A percentile compares a stretch with the other conserved stretches of the same genome.
phyloP scores from a whole-genome alignment of 2,329 filamentous ascomycete species.

The Botryotinia calthae region DNA sequence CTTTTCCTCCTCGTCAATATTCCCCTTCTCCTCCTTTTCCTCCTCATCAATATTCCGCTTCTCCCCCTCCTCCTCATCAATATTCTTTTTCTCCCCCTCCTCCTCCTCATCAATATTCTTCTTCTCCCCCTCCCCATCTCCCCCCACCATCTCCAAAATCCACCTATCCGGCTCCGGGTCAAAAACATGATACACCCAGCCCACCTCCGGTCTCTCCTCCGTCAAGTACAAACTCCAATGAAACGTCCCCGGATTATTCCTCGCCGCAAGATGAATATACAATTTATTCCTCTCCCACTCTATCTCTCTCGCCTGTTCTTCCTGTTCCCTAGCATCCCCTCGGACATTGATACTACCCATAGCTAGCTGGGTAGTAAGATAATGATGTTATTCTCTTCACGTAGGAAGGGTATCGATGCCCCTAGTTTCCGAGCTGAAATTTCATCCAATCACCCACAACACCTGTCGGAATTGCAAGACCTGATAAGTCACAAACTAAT shows the following conservation, averaged over 20 bases:
- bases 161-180: background rate
- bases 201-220: background rate
- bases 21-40: background rate
- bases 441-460: background rate
- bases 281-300: background rate
- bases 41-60: too few relatives aligned
- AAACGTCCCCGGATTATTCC: background rate
- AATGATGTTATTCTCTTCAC: background rate
- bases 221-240: slow-evolving; percentile 2
- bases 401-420: background rate
- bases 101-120: background rate
- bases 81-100: background rate
- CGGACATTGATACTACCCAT: background rate
- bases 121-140: background rate
- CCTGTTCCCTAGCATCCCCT: background rate
- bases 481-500: background rate
- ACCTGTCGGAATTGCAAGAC: background rate
- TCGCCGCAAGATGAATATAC: background rate
- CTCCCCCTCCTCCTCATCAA: background rate
- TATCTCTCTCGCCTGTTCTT: background rate
- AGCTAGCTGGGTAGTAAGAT: background rate
- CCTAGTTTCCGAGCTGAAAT: background rate
- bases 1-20: background rate
- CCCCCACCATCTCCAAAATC: background rate
- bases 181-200: background rate